These are phyloP conservation scores for Trichocladium antarcticum DNA, from an alignment of 495 filamentous ascomycete species.

Conservation along the genomic window DNA sequence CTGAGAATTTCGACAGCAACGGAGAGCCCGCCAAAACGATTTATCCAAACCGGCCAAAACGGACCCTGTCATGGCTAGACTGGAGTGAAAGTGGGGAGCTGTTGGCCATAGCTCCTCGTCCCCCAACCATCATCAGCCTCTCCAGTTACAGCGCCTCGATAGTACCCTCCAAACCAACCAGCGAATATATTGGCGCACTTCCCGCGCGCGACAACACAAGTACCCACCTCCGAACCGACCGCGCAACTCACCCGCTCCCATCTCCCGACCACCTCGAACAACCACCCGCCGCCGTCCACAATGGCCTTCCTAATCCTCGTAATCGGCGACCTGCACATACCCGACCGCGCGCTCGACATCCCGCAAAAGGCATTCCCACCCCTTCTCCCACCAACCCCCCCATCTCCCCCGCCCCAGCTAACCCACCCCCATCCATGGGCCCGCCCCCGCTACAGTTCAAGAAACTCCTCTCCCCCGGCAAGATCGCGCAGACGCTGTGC, in stretches of 20 bases:
- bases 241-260: neutral
- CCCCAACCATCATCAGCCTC: neutral
- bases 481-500: constrained; percentile 95
- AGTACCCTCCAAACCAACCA: neutral
- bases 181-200: no score
- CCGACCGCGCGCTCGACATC: constrained; percentile 82
- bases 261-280: neutral
- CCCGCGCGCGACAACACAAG: no score
- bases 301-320: constrained; percentile 59
- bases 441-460: constrained; percentile 57
- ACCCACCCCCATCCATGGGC: neutral
- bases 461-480: constrained; percentile 93
- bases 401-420: neutral
- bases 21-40: no score
- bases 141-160: neutral
- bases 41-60: no score
- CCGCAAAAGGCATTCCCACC: constrained; percentile 61
- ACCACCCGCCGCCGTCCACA: neutral
- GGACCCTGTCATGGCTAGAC: no score
- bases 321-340: constrained; percentile 96
- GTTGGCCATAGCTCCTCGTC: neutral
- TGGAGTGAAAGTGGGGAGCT: no score
- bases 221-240: neutral
- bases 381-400: neutral
- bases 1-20: no score